phyloP scores from a whole-genome alignment of 1,284 basidiomycete species.

The Cystobasidium sp. region DNA sequence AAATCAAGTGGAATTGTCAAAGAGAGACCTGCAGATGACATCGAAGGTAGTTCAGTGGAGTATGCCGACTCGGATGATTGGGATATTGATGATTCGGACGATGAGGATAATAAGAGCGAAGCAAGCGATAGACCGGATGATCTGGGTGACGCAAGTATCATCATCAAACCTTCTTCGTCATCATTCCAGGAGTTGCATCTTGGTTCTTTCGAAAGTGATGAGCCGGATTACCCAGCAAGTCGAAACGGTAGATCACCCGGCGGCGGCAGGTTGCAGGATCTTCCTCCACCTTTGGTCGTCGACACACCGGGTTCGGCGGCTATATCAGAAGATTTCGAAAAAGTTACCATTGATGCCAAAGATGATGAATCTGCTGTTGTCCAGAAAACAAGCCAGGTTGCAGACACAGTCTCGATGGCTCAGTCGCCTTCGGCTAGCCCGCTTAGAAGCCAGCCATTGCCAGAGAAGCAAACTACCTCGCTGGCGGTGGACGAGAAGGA shows the following conservation, averaged over 20 bases:
- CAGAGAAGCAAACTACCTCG: neutral
- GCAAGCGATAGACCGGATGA: neutral
- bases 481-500: neutral
- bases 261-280: neutral
- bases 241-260: neutral
- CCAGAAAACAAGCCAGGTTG: neutral
- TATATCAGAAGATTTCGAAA: constrained; percentile 12
- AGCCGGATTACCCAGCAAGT: constrained; percentile 9
- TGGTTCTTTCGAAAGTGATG: constrained; percentile 21
- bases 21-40: neutral
- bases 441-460: neutral
- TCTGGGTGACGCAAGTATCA: constrained; percentile 2
- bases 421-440: neutral
- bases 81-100: constrained; percentile 43
- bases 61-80: constrained; percentile 40
- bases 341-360: neutral
- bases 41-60: constrained; percentile 32
- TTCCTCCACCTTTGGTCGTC: neutral
- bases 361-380: neutral
- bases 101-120: constrained; percentile 1
- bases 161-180: constrained; percentile 4
- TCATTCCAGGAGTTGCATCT: constrained; percentile 4
- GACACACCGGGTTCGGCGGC: neutral
- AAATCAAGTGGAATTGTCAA: neutral
- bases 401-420: neutral